Evolutionary conservation across 148 eudicot genomes (phyloP), one percentile per base, ranked within the genome.

Genomic region (Polygonum maritimum): DNA sequence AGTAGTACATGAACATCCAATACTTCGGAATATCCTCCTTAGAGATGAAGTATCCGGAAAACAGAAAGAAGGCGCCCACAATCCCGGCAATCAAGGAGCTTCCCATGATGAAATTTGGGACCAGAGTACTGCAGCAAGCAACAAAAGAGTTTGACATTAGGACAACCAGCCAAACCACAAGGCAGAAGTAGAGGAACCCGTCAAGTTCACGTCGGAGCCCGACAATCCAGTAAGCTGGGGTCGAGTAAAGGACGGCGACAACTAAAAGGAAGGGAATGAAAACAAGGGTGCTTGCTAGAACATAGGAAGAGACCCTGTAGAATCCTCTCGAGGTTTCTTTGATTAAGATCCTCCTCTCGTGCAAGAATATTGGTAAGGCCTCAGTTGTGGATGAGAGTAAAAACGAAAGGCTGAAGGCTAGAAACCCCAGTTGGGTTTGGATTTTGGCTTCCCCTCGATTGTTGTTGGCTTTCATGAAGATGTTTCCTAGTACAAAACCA

Each of bases 31-130:
- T 92, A 35, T 82, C 88, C 15, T 89, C 90, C 65, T 84, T 81
- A 0, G 94, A 81, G 19, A 95, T 88, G 75, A 95, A 95, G 74
- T 95, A 92, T 74, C 99, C 99, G 0, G 99, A 95, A 75, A 95
- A 95, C 14, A 95, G 87, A 74, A 95, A 95, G 77, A 95, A 95
- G 4, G 94, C 89, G 3, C 98, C 97, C 98, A 92, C 91, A 60
- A 89, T 71, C 62, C 99, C 99, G 5, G 98, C 85, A 15, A 92
- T 92, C n/a, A 95, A 83, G 9, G 96, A 92, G 33, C 89, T 89
- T 62, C 99, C 99, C 93, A 92, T 88, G 84, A 95, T 95, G 86
- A 95, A 95, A 69, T 89, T 89, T 0, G 99, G 99, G 67, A 91
- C 98, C 44, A 92, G 80, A 8, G 97, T 90, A 58, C 99, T 95